Conservation (phyloP, 345 rosid genomes). For the Reutealis trisperma region DNA sequence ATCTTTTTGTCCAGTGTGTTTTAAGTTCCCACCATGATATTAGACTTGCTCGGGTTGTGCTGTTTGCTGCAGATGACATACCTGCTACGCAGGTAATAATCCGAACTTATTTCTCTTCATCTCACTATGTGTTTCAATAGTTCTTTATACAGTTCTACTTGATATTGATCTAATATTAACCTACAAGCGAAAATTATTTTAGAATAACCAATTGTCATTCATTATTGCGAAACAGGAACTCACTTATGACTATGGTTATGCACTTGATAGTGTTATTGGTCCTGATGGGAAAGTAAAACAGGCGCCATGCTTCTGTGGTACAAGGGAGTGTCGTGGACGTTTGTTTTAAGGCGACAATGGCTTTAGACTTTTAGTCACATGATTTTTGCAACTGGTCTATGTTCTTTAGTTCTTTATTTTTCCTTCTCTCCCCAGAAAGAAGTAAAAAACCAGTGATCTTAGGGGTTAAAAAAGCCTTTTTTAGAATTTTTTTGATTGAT, state of each 20-base stretch:
- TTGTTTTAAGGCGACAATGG: slow-evolving; percentile 6
- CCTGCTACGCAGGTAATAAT: slow-evolving; percentile 25
- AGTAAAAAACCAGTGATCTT: background rate
- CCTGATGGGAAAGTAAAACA: slow-evolving; percentile 29
- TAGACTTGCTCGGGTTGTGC: slow-evolving; percentile 30
- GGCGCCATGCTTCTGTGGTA: slow-evolving; percentile 23
- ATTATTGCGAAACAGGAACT: slow-evolving; percentile 27
- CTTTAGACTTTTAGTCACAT: background rate
- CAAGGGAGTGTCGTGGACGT: slow-evolving; percentile 26
- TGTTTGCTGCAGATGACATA: slow-evolving; percentile 32
- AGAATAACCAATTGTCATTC: background rate
- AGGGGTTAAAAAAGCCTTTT: no score
- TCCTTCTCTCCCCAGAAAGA: background rate
- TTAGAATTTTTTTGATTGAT: no score
- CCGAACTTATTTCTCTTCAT: background rate
- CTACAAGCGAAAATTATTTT: no score
- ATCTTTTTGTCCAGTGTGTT: slow-evolving; percentile 31
- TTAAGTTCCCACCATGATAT: slow-evolving; percentile 30
- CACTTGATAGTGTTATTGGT: slow-evolving; percentile 25
- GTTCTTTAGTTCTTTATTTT: background rate
- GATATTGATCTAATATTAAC: no score
- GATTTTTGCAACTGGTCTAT: background rate
- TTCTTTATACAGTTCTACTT: no score
- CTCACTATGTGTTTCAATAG: background rate
- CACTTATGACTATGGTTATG: slow-evolving; percentile 32